Evolutionary conservation across 257 asterid genomes (phyloP), one percentile per base, ranked within the genome.

Genomic region (Jaltomata sinuosa): DNA sequence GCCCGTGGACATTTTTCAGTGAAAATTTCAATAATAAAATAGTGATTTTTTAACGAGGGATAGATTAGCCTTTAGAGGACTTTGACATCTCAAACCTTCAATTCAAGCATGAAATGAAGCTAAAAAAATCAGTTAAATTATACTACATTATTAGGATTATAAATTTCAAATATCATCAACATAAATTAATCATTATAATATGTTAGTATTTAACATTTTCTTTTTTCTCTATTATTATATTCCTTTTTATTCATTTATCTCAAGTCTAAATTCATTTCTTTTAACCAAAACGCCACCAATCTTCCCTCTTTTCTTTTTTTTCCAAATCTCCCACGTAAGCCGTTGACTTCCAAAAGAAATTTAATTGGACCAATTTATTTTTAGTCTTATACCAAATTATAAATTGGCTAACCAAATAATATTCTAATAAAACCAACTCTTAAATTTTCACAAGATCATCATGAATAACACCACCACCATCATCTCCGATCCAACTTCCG

Each of bases 401-500:
- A 69, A 79, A 90, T 90, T n/a, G 88, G 91, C 87, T 62, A 42
- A 49, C 85, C 86, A 83, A 83, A 87, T 50, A 9, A 34, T 36
- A 59, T 36, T 55, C 81, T 9, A 52, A 11, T 16, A 34, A 22
- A 42, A 47, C 11, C 79, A 52, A 11, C 65, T 18, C 65, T 22
- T 36, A 5, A 62, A 62, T 27, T 15, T 57, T 11, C 54, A 67
- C n/a, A 81, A 55, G 1, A 78, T 36, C 88, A 90, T 38, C 89
- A 90, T 91, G 96, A 93, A 72, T 6, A 71, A 0, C 36, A 76
- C 50, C 90, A 88, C 87, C 47, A 22, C 84, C 54, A 11, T 80
- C 54, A 11, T 80, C 78, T 38, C 87, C 81, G 40, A 11, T 88
- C 72, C 54, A n/a, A 42, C 9, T 61, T 36, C 83, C 36, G 72